Conservation (phyloP, 768 basidiomycete species). For the Kwoniella dejecticola region DNA sequence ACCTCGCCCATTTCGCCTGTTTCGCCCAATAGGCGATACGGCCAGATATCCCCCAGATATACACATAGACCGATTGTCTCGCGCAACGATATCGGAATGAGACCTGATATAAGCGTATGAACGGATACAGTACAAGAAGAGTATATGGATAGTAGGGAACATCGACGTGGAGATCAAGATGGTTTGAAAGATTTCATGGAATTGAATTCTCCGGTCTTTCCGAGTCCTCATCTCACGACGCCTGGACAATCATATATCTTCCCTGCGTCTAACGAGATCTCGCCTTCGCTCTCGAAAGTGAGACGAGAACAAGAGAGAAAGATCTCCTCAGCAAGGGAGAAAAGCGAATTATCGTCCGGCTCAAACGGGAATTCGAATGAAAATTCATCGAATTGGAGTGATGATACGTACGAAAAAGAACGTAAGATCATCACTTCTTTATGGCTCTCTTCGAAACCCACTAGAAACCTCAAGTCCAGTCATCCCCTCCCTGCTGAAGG, state of each 20-base stretch:
- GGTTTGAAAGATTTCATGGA: slow-evolving; percentile 8
- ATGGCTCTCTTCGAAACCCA: slow-evolving; percentile 15
- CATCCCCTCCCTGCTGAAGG: not conserved
- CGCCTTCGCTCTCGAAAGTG: not conserved
- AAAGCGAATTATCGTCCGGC: not conserved
- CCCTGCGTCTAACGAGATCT: not conserved
- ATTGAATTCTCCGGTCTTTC: not conserved
- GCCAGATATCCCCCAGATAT: slow-evolving; percentile 3
- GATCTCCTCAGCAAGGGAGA: not conserved
- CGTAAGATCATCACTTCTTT: slow-evolving; percentile 10
- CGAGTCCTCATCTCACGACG: slow-evolving; percentile 4
- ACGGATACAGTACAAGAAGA: not conserved
- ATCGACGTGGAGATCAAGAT: not conserved
- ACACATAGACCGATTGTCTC: not conserved
- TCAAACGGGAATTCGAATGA: not conserved
- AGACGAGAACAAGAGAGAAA: not conserved
- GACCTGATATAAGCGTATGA: not conserved
- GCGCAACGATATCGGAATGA: not conserved
- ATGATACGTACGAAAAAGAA: slow-evolving; percentile 4
- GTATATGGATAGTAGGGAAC: not conserved
- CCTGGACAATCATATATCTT: slow-evolving; percentile 1
- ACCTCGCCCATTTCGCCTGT: not conserved
- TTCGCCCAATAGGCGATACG: not conserved
- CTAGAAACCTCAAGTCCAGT: not conserved
- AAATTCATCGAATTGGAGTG: slow-evolving; percentile 6